Base-by-base conservation (phyloP, 768 basidiomycete genomes). In the Auriculariales sp. region DNA sequence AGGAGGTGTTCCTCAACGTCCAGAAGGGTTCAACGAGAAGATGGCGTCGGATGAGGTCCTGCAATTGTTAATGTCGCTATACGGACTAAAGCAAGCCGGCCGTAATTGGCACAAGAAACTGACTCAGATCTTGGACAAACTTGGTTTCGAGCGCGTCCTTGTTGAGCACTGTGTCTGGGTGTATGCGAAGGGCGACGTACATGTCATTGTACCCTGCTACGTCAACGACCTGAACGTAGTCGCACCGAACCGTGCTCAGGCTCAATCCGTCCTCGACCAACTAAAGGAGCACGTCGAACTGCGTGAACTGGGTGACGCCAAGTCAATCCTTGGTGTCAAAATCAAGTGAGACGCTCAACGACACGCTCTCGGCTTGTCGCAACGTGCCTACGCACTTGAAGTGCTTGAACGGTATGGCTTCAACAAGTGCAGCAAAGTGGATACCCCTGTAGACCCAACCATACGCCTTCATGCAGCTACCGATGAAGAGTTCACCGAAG, bases 71-170 rank as follows among this genome's bases (percentile, higher is more conserved):
- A 52, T 53, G 34, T 57, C 61, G 0, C 52, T 74, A 3, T 74
- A 74, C 46, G 65, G 72, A 0, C 61, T 72, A 4, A 65, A 66
- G 24, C 68, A 71, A 51, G 58, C 64, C 1, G 60, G 58, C 2
- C 45, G 58, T 12, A 50, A 61, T 14, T 71, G 68, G 67, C 62
- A 68, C 39, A 36, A 57, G 33, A 54, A 51, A 12, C 53, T 68
- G 0, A 34, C 47, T n/a, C 39, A 55, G 17, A 59, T 58, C 3
- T 45, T 65, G 6, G 28, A 51, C 3, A 33, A 56, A 54, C 3
- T 57, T 14, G 56, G 56, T 2, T 57, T 57, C 53, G 35, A 19
- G 12, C 47, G 33, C 9, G 33, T 36, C 1, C 15, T 11, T 0
- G 7, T 14, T 10, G 50, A 52, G 9, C 44, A 22, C n/a, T 24